These are phyloP conservation scores for Mucor saturninus DNA, from an alignment of 371 early-diverging fungal genomes.

Conservation along the genomic window DNA sequence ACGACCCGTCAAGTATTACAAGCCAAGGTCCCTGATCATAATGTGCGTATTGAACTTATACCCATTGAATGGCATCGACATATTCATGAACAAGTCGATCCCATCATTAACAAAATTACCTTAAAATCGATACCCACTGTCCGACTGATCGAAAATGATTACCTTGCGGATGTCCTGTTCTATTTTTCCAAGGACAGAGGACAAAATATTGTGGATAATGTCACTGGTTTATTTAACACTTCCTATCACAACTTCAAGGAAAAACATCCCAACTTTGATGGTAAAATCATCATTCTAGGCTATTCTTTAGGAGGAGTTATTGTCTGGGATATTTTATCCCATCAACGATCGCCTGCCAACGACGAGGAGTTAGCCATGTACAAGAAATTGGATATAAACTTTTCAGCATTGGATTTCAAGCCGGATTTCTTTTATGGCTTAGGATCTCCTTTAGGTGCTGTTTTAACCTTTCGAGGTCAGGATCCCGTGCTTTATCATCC, in stretches of 20 bases:
- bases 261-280: conserved; percentile 61
- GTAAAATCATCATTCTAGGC: conserved; percentile 62
- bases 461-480: conserved; percentile 67
- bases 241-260: conserved; percentile 58
- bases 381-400: conserved; percentile 47
- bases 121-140: conserved; percentile 69
- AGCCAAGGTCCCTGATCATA: conserved; percentile 57
- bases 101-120: conserved; percentile 57
- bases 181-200: conserved; percentile 64
- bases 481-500: conserved; percentile 52
- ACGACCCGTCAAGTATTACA: conserved; percentile 58
- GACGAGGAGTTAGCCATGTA: conserved; percentile 30
- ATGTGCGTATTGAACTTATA: conserved; percentile 54
- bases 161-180: conserved; percentile 69
- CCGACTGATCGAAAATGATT: conserved; percentile 70
- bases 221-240: conserved; percentile 60
- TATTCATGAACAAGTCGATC: conserved; percentile 61
- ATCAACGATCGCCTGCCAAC: conserved; percentile 36
- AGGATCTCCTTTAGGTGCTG: conserved; percentile 68
- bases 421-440: conserved; percentile 62
- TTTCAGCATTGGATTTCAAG: conserved; percentile 55
- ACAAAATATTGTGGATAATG: conserved; percentile 59
- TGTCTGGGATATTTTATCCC: conserved; percentile 63
- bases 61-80: conserved; percentile 60
- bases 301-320: conserved; percentile 75